These are phyloP conservation scores for Sporothrix variecibatus DNA, from an alignment of 2,329 filamentous ascomycete species.

Conservation along the genomic window DNA sequence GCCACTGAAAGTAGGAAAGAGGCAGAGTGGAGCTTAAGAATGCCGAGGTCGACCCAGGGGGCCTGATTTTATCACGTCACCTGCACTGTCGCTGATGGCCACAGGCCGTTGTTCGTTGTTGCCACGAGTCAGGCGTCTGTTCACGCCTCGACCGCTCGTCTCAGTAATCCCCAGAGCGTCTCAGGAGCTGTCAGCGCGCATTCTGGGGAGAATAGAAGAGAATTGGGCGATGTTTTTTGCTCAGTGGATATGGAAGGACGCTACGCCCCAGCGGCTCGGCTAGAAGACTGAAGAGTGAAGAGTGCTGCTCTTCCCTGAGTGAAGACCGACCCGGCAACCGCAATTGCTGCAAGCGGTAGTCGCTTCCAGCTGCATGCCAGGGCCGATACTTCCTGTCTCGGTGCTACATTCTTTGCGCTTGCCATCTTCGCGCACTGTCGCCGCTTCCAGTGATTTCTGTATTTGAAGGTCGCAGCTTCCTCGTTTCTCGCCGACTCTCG, in stretches of 20 bases:
- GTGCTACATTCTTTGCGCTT: constrained; percentile 1
- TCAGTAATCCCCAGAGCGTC: constrained; percentile 3
- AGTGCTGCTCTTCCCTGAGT: background rate
- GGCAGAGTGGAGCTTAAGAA: background rate
- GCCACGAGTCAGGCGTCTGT: background rate
- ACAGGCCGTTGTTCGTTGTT: background rate
- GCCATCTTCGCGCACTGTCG: background rate
- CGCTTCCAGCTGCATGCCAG: constrained; percentile 14
- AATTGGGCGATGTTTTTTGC: background rate
- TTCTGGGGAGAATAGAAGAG: background rate
- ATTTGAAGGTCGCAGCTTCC: constrained; percentile 5
- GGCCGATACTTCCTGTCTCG: constrained; percentile 4
- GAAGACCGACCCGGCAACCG: constrained; percentile 15
- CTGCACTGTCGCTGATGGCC: constrained; percentile 4
- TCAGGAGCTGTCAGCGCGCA: background rate
- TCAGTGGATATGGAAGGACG: background rate
- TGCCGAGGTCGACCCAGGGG: constrained; percentile 42
- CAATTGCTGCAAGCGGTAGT: constrained; percentile 8
- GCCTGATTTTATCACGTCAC: constrained; percentile 22
- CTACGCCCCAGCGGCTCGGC: background rate
- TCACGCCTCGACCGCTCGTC: background rate
- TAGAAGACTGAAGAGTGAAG: background rate
- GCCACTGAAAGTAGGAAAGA: constrained; percentile 27
- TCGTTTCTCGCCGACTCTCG: background rate
- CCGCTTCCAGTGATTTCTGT: background rate